These are phyloP conservation scores for Sphaerobolus stellatus DNA, from an alignment of 1,284 basidiomycete species.

Conservation along the genomic window DNA sequence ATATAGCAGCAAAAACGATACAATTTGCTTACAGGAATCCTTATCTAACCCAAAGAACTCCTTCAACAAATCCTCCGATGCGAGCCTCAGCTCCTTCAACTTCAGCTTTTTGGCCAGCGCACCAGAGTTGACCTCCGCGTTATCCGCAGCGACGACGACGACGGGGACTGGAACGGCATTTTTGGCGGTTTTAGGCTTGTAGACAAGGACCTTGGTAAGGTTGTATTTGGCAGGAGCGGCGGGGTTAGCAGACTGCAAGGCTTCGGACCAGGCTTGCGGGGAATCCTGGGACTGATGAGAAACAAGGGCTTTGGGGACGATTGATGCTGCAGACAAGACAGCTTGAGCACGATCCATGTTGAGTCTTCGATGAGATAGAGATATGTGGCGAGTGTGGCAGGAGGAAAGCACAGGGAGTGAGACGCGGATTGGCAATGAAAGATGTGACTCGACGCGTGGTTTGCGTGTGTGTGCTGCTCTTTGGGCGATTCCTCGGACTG, in stretches of 20 bases:
- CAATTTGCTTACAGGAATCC: slow-evolving; percentile 68
- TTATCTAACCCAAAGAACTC: slow-evolving; percentile 87
- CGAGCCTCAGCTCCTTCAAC: slow-evolving; percentile 87
- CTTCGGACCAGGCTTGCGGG: slow-evolving; percentile 67
- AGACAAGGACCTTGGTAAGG: slow-evolving; percentile 81
- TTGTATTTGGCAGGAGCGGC: slow-evolving; percentile 55
- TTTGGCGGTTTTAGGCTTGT: slow-evolving; percentile 92
- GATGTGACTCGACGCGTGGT: slow-evolving; percentile 3
- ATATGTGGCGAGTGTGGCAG: too few species aligned
- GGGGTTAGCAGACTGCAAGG: slow-evolving; percentile 44
- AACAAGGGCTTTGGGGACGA: slow-evolving; percentile 51
- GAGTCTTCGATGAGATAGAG: neutral
- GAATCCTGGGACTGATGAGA: slow-evolving; percentile 58
- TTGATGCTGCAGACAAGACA: slow-evolving; percentile 48
- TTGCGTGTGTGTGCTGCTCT: too few species aligned
- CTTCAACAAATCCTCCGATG: slow-evolving; percentile 83
- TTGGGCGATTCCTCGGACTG: too few species aligned
- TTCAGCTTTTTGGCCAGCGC: slow-evolving; percentile 81
- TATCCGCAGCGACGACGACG: slow-evolving; percentile 82
- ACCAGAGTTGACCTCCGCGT: slow-evolving; percentile 73
- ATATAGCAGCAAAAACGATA: slow-evolving; percentile 4
- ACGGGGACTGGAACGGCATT: slow-evolving; percentile 81
- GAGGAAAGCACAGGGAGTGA: too few species aligned
- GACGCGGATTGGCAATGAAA: too few species aligned
- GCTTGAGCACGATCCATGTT: slow-evolving; percentile 2